Conservation (phyloP, 2,329 filamentous ascomycete genomes). For the Hypoxylon sp. region DNA sequence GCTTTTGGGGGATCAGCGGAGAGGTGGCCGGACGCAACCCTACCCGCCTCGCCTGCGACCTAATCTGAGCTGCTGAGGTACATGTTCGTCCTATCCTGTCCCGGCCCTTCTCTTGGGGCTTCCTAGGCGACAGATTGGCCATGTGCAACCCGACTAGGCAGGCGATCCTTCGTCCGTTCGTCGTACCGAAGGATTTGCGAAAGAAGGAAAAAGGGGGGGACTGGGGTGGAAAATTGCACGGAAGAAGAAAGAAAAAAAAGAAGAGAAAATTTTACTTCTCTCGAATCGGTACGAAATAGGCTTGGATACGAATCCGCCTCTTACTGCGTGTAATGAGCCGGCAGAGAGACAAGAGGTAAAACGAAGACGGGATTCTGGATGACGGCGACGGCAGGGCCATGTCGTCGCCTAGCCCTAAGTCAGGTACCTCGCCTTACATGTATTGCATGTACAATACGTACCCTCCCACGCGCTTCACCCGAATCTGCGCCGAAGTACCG, state of each 20-base stretch:
- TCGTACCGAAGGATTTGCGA: slow-evolving; percentile 1
- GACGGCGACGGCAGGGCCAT: background rate
- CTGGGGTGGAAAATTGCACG: slow-evolving; percentile 11
- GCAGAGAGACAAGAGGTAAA: background rate
- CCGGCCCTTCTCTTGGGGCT: slow-evolving; percentile 3
- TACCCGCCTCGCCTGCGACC: no score
- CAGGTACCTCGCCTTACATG: background rate
- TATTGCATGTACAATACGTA: background rate
- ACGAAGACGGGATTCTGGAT: background rate
- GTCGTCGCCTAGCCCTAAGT: no score
- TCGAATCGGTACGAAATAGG: background rate
- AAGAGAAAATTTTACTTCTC: slow-evolving; percentile 1
- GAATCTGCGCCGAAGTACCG: slow-evolving; percentile 28
- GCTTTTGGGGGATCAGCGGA: background rate
- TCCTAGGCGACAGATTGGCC: background rate
- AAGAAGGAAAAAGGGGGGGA: slow-evolving; percentile 14
- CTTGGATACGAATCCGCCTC: slow-evolving; percentile 25
- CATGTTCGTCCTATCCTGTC: slow-evolving; percentile 18
- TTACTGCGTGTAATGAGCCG: slow-evolving; percentile 29
- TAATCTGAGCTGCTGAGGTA: no score
- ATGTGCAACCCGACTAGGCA: slow-evolving; percentile 29
- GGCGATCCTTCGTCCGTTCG: background rate
- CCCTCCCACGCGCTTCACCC: slow-evolving; percentile 5
- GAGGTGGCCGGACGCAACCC: slow-evolving; percentile 6
- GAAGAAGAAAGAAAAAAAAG: no score